These are phyloP conservation scores for Populus davidiana DNA, from an alignment of 345 rosid species.

Conservation along the genomic window DNA sequence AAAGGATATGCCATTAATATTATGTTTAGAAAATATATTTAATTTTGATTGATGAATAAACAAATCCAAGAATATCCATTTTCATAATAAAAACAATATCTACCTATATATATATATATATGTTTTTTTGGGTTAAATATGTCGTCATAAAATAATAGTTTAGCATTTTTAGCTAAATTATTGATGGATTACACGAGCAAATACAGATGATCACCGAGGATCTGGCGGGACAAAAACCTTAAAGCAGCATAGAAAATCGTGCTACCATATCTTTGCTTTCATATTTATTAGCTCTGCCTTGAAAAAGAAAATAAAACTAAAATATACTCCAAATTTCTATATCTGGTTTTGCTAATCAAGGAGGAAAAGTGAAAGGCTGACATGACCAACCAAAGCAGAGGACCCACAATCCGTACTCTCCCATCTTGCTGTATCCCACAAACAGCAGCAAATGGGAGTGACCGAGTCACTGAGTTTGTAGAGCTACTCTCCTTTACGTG, in stretches of 20 bases:
- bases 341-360: too few relatives aligned
- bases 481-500: background rate
- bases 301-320: background rate
- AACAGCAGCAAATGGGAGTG: conserved; percentile 2
- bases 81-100: too few relatives aligned
- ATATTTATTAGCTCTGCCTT: background rate
- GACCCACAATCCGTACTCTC: background rate
- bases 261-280: background rate
- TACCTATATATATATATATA: too few relatives aligned
- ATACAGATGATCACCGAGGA: background rate
- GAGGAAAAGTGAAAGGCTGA: background rate
- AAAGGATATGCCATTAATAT: too few relatives aligned
- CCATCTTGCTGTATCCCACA: conserved; percentile 2
- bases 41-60: too few relatives aligned
- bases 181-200: background rate
- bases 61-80: too few relatives aligned
- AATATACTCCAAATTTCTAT: too few relatives aligned
- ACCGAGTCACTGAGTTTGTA: background rate
- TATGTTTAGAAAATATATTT: too few relatives aligned
- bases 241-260: background rate
- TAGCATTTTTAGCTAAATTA: too few relatives aligned
- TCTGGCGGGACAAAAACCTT: background rate
- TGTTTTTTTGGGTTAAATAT: too few relatives aligned
- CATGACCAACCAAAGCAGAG: conserved; percentile 5
- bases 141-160: too few relatives aligned